A percentile compares a stretch with the other conserved stretches of the same genome.
Evolutionary conservation across 495 filamentous ascomycete species (phyloP).

Genomic region (Penicillium nucicola): DNA sequence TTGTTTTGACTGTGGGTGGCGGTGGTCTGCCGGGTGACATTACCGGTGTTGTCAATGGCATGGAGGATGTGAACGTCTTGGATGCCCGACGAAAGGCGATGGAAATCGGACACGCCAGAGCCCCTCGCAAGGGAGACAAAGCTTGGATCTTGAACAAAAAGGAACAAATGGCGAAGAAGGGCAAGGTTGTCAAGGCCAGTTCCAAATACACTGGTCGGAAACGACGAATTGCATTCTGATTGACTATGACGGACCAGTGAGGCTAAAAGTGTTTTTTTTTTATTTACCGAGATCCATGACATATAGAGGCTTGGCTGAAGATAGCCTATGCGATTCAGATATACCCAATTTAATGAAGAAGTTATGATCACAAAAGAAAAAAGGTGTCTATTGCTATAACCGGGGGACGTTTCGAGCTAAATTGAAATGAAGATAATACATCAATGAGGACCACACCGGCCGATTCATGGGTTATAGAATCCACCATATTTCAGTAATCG

Average conservation of each 20-base stretch:
- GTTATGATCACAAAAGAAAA: constrained; percentile 11
- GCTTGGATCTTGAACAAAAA: constrained; percentile 93
- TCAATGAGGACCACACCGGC: constrained; percentile 20
- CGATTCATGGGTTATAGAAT: constrained; percentile 11
- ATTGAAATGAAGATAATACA: constrained; percentile 35
- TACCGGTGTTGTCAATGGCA: constrained; percentile 76
- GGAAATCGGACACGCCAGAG: constrained; percentile 44
- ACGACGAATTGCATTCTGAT: constrained; percentile 59
- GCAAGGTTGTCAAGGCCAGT: constrained; percentile 84
- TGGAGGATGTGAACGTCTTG: constrained; percentile 81
- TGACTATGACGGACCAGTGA: not conserved
- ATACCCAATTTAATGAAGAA: constrained; percentile 8
- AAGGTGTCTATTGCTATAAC: constrained; percentile 27
- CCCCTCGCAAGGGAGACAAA: constrained; percentile 71
- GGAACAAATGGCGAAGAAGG: constrained; percentile 90
- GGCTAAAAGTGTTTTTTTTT: not conserved
- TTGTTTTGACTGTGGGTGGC: constrained; percentile 90
- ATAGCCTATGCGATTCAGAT: constrained; percentile 1
- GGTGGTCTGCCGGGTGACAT: constrained; percentile 76
- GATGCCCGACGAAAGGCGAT: constrained; percentile 61
- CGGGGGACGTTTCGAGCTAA: constrained; percentile 25
- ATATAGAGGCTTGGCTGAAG: not conserved
- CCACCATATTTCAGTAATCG: constrained; percentile 3
- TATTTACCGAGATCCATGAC: not conserved
- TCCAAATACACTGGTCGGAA: constrained; percentile 93